Conservation (phyloP, 164 flowering plant species). For the Protea cynaroides region DNA sequence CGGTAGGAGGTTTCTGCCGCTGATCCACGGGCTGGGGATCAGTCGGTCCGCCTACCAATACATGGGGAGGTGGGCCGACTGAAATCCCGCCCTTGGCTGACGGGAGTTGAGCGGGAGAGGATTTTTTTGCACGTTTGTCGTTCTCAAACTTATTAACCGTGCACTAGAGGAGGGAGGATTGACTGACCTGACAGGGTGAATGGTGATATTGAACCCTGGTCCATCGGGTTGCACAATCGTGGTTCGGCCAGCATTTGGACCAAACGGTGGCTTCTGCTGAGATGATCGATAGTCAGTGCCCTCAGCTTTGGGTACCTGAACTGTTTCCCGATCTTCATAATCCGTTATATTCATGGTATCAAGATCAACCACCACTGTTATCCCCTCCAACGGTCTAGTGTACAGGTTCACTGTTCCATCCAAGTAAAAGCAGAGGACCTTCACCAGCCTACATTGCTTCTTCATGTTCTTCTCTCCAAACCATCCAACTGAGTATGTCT, state of each 20-base stretch:
- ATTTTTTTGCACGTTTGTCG: too few species aligned
- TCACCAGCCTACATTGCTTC: conserved; percentile 19
- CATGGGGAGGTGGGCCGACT: too few species aligned
- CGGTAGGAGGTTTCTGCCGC: too few species aligned
- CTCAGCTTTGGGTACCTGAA: conserved; percentile 39
- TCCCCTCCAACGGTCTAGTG: conserved; percentile 48
- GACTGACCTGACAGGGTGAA: conserved; percentile 38
- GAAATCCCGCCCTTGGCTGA: too few species aligned
- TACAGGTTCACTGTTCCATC: conserved; percentile 40
- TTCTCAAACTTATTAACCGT: too few species aligned
- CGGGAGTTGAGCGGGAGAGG: too few species aligned
- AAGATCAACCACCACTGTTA: conserved; percentile 39
- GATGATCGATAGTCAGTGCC: conserved; percentile 44
- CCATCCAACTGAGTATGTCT: conserved; percentile 38
- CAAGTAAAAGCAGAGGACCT: conserved; percentile 26
- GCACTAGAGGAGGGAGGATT: too few species aligned
- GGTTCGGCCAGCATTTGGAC: conserved; percentile 8
- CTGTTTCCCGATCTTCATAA: conserved; percentile 25
- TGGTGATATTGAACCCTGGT: conserved; percentile 36
- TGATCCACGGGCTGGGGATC: too few species aligned
- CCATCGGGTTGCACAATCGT: conserved; percentile 29
- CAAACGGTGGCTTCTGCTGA: conserved; percentile 27
- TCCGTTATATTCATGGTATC: conserved; percentile 39
- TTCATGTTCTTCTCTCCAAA: conserved; percentile 32
- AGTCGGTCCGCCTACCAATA: too few species aligned